These are phyloP conservation scores for Kernera saxatilis DNA, from an alignment of 345 rosid genomes.

Conservation along the genomic window DNA sequence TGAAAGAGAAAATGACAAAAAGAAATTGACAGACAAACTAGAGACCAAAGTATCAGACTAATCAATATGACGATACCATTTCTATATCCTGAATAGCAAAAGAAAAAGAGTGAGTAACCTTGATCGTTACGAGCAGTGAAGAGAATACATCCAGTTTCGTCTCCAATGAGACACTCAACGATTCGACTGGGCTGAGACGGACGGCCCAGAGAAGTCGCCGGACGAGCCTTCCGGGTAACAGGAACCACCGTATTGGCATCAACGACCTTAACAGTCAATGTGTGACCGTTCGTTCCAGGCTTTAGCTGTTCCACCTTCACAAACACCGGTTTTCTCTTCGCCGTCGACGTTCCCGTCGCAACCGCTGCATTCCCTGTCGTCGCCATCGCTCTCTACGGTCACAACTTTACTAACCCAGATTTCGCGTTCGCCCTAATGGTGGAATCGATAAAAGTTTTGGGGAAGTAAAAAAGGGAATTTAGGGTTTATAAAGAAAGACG, in stretches of 20 bases:
- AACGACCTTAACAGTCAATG: slow-evolving; percentile 55
- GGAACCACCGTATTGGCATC: slow-evolving; percentile 42
- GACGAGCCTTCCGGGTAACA: slow-evolving; percentile 44
- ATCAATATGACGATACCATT: background rate
- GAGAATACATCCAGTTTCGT: slow-evolving; percentile 62
- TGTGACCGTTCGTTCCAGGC: slow-evolving; percentile 74
- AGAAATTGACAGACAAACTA: background rate
- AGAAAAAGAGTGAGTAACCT: slow-evolving; percentile 34
- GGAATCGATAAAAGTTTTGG: background rate
- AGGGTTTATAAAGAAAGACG: slow-evolving; percentile 26
- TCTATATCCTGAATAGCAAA: background rate
- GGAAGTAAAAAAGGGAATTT: background rate
- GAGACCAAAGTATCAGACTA: background rate
- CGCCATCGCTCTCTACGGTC: slow-evolving; percentile 16
- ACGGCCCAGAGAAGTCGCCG: slow-evolving; percentile 38
- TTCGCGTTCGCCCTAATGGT: slow-evolving; percentile 13
- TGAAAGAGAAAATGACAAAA: background rate
- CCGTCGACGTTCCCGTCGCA: slow-evolving; percentile 27
- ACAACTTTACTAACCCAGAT: background rate
- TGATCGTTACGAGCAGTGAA: slow-evolving; percentile 93
- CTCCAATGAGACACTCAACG: slow-evolving; percentile 79
- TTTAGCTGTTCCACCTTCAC: slow-evolving; percentile 57
- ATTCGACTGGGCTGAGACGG: slow-evolving; percentile 56
- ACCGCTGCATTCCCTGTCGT: slow-evolving; percentile 23
- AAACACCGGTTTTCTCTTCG: slow-evolving; percentile 64